phyloP scores from a whole-genome alignment of 768 basidiomycete species.

The Rhizopogon rudus region DNA sequence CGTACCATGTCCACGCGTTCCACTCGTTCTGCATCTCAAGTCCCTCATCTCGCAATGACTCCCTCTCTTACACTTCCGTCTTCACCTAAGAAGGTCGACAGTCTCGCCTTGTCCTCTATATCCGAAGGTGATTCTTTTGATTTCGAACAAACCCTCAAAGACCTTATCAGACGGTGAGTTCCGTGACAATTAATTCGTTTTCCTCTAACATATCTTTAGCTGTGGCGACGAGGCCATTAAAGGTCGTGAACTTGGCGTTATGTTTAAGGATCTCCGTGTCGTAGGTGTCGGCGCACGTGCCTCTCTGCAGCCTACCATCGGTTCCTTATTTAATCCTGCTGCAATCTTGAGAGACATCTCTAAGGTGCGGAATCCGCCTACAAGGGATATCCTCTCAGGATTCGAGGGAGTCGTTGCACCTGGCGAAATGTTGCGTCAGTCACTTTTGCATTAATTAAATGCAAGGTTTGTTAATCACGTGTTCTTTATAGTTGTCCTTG shows the following conservation, averaged over 20 bases:
- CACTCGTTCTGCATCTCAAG: not conserved
- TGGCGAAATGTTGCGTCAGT: constrained; percentile 69
- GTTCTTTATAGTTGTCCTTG: constrained; percentile 47
- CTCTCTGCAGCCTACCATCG: constrained; percentile 53
- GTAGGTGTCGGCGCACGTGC: constrained; percentile 54
- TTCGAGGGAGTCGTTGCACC: constrained; percentile 55
- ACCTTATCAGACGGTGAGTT: constrained; percentile 18
- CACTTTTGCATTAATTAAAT: not conserved
- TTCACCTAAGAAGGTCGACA: not conserved
- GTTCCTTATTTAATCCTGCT: constrained; percentile 53
- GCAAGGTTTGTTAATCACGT: not conserved
- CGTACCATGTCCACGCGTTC: constrained; percentile 17
- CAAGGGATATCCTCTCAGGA: constrained; percentile 48
- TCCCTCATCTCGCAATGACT: not conserved
- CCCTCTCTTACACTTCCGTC: too few relatives aligned
- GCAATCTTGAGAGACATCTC: constrained; percentile 40
- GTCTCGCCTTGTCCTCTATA: not conserved
- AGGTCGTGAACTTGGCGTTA: constrained; percentile 54
- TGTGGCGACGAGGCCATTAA: constrained; percentile 43
- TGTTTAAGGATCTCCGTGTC: constrained; percentile 55
- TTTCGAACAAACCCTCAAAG: constrained; percentile 22
- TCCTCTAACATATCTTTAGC: constrained; percentile 24
- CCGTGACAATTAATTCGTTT: not conserved
- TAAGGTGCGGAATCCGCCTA: constrained; percentile 51
- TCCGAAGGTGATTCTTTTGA: constrained; percentile 21